A percentile compares a stretch with the other conserved stretches of the same genome.
Conservation (phyloP, 345 rosid genomes). For the Cardiospermum halicacabum region DNA sequence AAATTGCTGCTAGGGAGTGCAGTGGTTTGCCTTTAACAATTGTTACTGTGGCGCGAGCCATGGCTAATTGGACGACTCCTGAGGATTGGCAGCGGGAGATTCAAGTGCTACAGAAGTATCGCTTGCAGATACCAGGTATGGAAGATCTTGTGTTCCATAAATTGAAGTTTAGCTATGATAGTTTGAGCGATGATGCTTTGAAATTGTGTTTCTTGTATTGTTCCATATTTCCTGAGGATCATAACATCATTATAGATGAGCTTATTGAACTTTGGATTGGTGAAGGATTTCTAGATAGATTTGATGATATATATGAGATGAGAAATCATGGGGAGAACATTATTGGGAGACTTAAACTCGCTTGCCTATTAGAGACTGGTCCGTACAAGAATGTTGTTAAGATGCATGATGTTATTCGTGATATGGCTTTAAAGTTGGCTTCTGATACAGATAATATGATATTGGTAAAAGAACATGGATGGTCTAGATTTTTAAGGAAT, state of each 20-base stretch:
- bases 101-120: not conserved
- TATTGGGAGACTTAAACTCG: constrained; percentile 10
- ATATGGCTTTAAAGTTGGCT: constrained; percentile 24
- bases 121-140: not conserved
- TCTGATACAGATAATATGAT: not conserved
- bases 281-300: constrained; percentile 20
- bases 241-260: not conserved
- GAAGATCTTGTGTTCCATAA: not conserved
- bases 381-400: not conserved
- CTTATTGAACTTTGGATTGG: constrained; percentile 15
- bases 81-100: constrained; percentile 6
- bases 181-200: not conserved
- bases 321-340: not conserved
- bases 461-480: not conserved
- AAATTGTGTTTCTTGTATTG: constrained; percentile 20
- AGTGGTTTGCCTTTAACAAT: constrained; percentile 22
- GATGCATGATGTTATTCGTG: constrained; percentile 26
- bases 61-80: constrained; percentile 1
- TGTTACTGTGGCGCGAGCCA: constrained; percentile 14
- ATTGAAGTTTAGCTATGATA: constrained; percentile 1
- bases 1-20: constrained; percentile 16
- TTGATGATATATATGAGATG: not conserved
- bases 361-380: constrained; percentile 19
- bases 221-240: constrained; percentile 4
- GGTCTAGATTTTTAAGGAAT: not conserved